Conservation (phyloP, 1,139 yeast genomes). For the Geotrichum restrictum region DNA sequence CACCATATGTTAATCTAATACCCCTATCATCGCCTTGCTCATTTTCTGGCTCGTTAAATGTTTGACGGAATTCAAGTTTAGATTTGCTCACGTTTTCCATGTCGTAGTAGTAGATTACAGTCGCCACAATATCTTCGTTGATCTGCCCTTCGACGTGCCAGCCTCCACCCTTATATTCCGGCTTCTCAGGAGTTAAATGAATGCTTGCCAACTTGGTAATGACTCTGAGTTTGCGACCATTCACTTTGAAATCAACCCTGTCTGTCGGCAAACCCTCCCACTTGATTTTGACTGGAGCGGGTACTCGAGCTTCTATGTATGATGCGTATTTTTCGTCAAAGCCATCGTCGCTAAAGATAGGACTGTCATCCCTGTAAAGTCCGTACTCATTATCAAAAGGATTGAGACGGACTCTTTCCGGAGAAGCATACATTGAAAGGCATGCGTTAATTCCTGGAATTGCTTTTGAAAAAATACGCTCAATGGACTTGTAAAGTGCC, state of each 20-base stretch:
- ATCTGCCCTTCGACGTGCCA: conserved; percentile 49
- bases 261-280: conserved; percentile 15
- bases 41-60: conserved; percentile 40
- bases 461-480: conserved; percentile 35
- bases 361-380: conserved; percentile 8
- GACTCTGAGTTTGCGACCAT: conserved; percentile 36
- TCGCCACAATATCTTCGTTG: conserved; percentile 46
- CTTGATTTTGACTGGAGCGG: conserved; percentile 22
- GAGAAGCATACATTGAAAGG: conserved; percentile 25
- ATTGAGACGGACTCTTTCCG: conserved; percentile 6
- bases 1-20: conserved; percentile 31
- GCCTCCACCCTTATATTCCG: conserved; percentile 43
- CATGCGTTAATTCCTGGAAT: conserved; percentile 40
- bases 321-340: conserved; percentile 6
- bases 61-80: conserved; percentile 38
- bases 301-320: conserved; percentile 25
- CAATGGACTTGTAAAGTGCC: conserved; percentile 37
- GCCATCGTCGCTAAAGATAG: conserved; percentile 8
- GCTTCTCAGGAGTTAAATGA: conserved; percentile 45
- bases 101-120: conserved; percentile 46
- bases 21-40: conserved; percentile 41
- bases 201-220: conserved; percentile 46
- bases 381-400: conserved; percentile 10
- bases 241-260: conserved; percentile 7
- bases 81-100: conserved; percentile 44